Evolutionary conservation across 2,329 filamentous ascomycete species (phyloP), one percentile per base, ranked within the genome.

Genomic region (Aphanocladium album): DNA sequence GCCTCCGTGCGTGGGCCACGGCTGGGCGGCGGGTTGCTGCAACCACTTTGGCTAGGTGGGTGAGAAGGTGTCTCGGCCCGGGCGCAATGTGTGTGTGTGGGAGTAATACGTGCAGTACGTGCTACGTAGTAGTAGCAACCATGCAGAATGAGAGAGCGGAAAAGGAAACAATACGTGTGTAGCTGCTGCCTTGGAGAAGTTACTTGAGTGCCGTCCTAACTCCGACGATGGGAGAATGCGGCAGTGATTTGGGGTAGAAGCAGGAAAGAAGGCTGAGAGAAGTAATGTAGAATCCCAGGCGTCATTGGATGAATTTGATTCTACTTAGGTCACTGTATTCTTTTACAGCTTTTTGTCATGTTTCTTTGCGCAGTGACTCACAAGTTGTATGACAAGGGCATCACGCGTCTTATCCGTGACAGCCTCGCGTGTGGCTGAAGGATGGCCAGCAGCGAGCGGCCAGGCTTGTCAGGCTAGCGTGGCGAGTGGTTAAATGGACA

Each of bases 381-480:
- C 30, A 27, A 4, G 30, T 25, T 9, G 50, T 53, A 60, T 27
- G 57, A 46, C 57, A 39, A n/a, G 37, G 46, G 45, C 41, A 33
- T 46, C 57, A 60, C 57, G 57, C 57, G 57, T 60, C 41, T 54
- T 39, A 27, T 27, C 47, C 57, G 57, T 60, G 57, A 54, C 39
- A 54, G 50, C 25, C 54, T 45, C 50, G 57, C 57, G 57, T 30
- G 47, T 41, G 55, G 45, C 46, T 41, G 43, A 46, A 6, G 54
- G 33, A 30, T 8, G 27, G n/a, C n/a, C n/a, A n/a, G 30, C 19
- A 19, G 12, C 3, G 21, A 27, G 19, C 8, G 6, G n/a, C n/a
- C n/a, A 30, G 23, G 37, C 37, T 43, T 30, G 23, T 30, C 50
- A 16, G 33, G 33, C 50, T 39, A 41, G 50, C 33, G 25, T 21